Conservation (phyloP, 805 yeast genomes). For the Cyberlindnera mrakii region DNA sequence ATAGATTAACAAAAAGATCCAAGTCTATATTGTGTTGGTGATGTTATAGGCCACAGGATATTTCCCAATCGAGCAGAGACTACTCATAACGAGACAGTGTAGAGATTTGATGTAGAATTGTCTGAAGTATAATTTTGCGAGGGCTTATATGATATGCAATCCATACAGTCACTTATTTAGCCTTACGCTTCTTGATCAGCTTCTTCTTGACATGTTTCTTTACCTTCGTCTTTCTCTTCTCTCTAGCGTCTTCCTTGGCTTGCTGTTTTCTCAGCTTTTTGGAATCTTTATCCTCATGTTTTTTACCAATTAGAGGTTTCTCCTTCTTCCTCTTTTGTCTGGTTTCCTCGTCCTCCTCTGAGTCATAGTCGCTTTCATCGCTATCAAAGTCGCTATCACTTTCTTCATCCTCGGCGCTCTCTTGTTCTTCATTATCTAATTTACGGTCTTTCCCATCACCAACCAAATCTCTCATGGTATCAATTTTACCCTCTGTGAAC, state of each 20-base stretch:
- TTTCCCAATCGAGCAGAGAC: too few species aligned
- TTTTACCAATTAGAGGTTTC: constrained; percentile 60
- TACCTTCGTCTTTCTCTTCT: constrained; percentile 75
- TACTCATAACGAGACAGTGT: too few species aligned
- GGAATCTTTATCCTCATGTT: constrained; percentile 69
- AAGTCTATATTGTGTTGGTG: too few species aligned
- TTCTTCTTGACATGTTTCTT: constrained; percentile 80
- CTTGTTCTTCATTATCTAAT: constrained; percentile 22
- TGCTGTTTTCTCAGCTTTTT: constrained; percentile 71
- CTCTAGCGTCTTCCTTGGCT: constrained; percentile 72
- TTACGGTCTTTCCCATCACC: constrained; percentile 25
- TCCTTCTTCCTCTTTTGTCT: constrained; percentile 29
- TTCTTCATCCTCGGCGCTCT: constrained; percentile 20
- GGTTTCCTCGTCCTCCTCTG: constrained; percentile 29
- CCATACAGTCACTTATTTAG: constrained; percentile 2
- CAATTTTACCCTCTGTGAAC: constrained; percentile 74
- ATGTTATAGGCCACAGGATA: too few species aligned
- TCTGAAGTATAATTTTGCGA: background rate
- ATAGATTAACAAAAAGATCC: too few species aligned
- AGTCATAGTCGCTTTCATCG: constrained; percentile 27
- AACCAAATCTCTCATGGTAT: constrained; percentile 62
- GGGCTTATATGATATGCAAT: background rate
- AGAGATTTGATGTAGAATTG: too few species aligned
- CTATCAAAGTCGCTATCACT: constrained; percentile 24
- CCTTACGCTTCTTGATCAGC: constrained; percentile 50